Conservation (phyloP, 2,329 filamentous ascomycete genomes). For the Cladosporium sp. region DNA sequence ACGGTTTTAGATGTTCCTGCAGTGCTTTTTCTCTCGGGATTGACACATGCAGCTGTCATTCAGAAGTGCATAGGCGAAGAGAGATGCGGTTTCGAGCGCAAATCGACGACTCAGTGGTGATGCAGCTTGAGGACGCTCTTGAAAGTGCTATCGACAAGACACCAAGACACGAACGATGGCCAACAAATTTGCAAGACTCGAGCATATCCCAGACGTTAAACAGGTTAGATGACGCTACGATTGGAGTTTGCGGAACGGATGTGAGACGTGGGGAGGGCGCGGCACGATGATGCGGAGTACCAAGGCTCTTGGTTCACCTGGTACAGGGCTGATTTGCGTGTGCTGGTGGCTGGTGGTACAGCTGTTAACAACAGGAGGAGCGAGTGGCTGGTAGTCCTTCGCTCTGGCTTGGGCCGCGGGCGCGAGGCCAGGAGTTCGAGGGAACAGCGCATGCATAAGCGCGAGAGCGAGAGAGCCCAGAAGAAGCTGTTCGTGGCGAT, state of each 20-base stretch:
- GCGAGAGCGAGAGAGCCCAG: neutral
- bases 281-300: neutral
- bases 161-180: neutral
- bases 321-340: neutral
- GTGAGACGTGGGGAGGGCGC: neutral
- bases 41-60: slow-evolving; percentile 3
- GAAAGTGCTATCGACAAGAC: neutral
- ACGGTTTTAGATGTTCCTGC: neutral
- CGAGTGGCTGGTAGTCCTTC: neutral
- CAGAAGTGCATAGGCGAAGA: neutral
- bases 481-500: neutral
- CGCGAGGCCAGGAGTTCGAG: neutral
- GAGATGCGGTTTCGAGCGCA: neutral
- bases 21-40: neutral
- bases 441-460: slow-evolving; percentile 5
- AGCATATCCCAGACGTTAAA: neutral
- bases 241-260: neutral
- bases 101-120: neutral
- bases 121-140: neutral
- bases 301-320: neutral
- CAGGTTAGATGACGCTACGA: slow-evolving; percentile 1
- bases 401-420: slow-evolving; percentile 1
- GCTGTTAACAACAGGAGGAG: neutral
- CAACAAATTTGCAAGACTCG: neutral
- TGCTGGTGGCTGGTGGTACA: neutral